phyloP scores from a whole-genome alignment of 116 monocot genomes.

The Cymodocea nodosa region DNA sequence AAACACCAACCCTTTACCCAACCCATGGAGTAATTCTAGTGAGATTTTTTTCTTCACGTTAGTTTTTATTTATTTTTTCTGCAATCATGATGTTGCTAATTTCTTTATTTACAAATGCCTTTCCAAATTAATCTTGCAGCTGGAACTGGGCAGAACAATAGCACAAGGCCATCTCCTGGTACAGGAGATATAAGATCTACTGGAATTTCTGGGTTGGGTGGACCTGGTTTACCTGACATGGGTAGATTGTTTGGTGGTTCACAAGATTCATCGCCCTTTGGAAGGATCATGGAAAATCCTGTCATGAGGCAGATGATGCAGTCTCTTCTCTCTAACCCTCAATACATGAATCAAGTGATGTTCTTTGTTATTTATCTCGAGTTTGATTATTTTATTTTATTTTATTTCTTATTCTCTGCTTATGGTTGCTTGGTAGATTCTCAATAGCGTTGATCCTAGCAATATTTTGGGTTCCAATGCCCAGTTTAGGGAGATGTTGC shows the following conservation, averaged over 20 bases:
- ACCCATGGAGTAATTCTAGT: constrained; percentile 73
- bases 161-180: constrained; percentile 20
- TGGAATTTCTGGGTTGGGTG: constrained; percentile 46
- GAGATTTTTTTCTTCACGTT: constrained; percentile 2
- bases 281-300: constrained; percentile 77
- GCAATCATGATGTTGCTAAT: background rate
- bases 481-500: constrained; percentile 75
- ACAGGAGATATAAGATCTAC: constrained; percentile 26
- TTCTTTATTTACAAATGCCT: background rate
- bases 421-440: constrained; percentile 18
- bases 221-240: constrained; percentile 52
- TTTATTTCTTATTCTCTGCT: background rate
- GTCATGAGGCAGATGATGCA: constrained; percentile 83
- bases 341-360: constrained; percentile 80
- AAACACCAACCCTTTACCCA: constrained; percentile 90
- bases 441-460: constrained; percentile 44
- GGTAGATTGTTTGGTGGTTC: constrained; percentile 41
- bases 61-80: background rate
- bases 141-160: constrained; percentile 25
- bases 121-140: constrained; percentile 15
- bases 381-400: background rate
- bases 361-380: background rate
- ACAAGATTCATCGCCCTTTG: constrained; percentile 43
- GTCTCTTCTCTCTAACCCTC: constrained; percentile 72
- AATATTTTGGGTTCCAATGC: constrained; percentile 48